A percentile compares a stretch with the other conserved stretches of the same genome.
These are phyloP conservation scores for Sugiyamaella lignohabitans DNA, from an alignment of 805 yeast species.

Conservation along the genomic window DNA sequence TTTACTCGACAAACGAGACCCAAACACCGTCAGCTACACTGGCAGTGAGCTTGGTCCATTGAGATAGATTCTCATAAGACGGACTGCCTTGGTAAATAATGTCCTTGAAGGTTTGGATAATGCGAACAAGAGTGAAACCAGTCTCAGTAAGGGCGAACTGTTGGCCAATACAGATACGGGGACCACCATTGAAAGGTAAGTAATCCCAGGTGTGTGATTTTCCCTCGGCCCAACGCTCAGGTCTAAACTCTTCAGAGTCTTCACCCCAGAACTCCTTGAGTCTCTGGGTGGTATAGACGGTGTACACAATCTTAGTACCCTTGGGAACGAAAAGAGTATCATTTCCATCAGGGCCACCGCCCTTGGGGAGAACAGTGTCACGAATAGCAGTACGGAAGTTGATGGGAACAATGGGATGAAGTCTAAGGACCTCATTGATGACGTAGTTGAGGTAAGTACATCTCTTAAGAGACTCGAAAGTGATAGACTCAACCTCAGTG, in stretches of 20 bases:
- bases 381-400: conserved; percentile 43
- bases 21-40: conserved; percentile 4
- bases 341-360: conserved; percentile 41
- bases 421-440: conserved; percentile 43
- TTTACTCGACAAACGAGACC: neutral
- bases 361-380: conserved; percentile 45
- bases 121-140: conserved; percentile 38
- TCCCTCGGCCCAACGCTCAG: conserved; percentile 39
- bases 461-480: conserved; percentile 44
- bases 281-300: conserved; percentile 41
- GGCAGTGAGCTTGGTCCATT: conserved; percentile 7
- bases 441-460: conserved; percentile 43
- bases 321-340: conserved; percentile 39
- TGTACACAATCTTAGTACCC: conserved; percentile 39
- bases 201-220: conserved; percentile 41
- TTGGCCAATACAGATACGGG: conserved; percentile 50
- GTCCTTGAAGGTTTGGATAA: conserved; percentile 27
- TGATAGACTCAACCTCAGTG: conserved; percentile 23
- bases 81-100: conserved; percentile 24
- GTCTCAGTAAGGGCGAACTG: conserved; percentile 52
- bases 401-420: conserved; percentile 48
- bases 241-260: conserved; percentile 28
- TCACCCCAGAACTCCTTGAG: conserved; percentile 37
- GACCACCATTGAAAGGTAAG: conserved; percentile 51
- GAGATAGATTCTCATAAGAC: conserved; percentile 33